These are phyloP conservation scores for Podaxis carcinomalis DNA, from an alignment of 768 basidiomycete genomes.

Conservation along the genomic window DNA sequence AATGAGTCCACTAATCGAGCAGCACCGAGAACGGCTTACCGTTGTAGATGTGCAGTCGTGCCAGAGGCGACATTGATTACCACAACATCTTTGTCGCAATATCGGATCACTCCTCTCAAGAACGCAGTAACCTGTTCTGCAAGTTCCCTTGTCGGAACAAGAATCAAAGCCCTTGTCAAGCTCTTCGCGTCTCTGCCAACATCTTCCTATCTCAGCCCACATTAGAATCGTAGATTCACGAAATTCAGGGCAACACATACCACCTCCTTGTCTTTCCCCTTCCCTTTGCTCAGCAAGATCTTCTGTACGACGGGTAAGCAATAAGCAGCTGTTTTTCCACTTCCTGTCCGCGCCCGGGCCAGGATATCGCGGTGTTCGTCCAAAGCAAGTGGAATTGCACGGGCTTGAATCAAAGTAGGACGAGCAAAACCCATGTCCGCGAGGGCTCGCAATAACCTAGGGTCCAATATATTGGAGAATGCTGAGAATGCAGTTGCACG, in stretches of 20 bases:
- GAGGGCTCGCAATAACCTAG: constrained; percentile 81
- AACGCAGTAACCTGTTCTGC: constrained; percentile 84
- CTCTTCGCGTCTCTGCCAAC: background rate
- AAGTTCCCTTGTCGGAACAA: constrained; percentile 90
- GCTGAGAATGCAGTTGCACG: constrained; percentile 46
- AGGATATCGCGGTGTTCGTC: constrained; percentile 81
- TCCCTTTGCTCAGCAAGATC: constrained; percentile 44
- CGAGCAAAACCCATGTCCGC: constrained; percentile 87
- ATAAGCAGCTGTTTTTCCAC: constrained; percentile 96
- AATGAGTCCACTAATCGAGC: background rate
- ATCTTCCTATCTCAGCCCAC: constrained; percentile 16
- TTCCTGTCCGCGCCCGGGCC: constrained; percentile 91
- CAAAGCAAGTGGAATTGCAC: constrained; percentile 89
- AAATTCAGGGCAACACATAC: background rate
- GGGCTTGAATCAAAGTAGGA: constrained; percentile 89
- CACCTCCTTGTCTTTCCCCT: constrained; percentile 8
- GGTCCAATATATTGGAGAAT: constrained; percentile 79
- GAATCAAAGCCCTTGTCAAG: constrained; percentile 67
- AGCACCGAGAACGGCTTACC: constrained; percentile 37
- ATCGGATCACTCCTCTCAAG: constrained; percentile 58
- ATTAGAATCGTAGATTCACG: constrained; percentile 34
- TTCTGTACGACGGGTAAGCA: constrained; percentile 89
- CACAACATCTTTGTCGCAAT: constrained; percentile 75
- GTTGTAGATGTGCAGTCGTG: constrained; percentile 64
- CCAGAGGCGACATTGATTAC: constrained; percentile 77